Conservation (phyloP, 352 stramenopile genomes). For the Phytophthora capsici region DNA sequence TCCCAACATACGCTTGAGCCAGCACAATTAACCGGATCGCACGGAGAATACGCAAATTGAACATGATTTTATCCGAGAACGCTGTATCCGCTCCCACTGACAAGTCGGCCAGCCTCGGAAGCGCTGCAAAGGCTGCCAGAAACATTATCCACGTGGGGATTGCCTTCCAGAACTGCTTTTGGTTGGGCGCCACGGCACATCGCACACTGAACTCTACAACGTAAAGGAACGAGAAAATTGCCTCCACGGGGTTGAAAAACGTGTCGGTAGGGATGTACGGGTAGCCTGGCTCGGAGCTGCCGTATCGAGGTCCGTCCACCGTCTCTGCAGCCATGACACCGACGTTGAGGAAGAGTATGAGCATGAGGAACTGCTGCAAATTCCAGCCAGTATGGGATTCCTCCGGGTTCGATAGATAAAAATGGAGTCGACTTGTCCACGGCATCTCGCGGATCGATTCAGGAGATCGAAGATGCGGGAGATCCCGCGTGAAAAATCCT, state of each 20-base stretch:
- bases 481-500: slow-evolving; percentile 12
- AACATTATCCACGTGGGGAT: slow-evolving; percentile 40
- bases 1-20: slow-evolving; percentile 46
- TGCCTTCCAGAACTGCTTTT: slow-evolving; percentile 40
- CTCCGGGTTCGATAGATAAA: slow-evolving; percentile 51
- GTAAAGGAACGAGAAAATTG: slow-evolving; percentile 51
- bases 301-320: slow-evolving; percentile 61
- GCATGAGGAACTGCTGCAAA: slow-evolving; percentile 43
- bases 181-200: slow-evolving; percentile 26
- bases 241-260: slow-evolving; percentile 37
- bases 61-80: slow-evolving; percentile 24
- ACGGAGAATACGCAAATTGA: slow-evolving; percentile 45
- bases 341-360: slow-evolving; percentile 49
- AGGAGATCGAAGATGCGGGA: slow-evolving; percentile 22
- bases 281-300: slow-evolving; percentile 48
- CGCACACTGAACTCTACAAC: slow-evolving; percentile 52
- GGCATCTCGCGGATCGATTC: slow-evolving; percentile 42
- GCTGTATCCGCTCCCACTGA: background rate
- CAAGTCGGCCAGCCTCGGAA: slow-evolving; percentile 25
- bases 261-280: slow-evolving; percentile 42
- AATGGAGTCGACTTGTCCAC: slow-evolving; percentile 33
- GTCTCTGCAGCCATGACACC: slow-evolving; percentile 49
- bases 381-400: slow-evolving; percentile 49
- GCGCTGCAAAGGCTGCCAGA: slow-evolving; percentile 40
- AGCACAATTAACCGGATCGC: slow-evolving; percentile 44